phyloP scores from a whole-genome alignment of 1,139 yeast species.

The Pichia sp. region DNA sequence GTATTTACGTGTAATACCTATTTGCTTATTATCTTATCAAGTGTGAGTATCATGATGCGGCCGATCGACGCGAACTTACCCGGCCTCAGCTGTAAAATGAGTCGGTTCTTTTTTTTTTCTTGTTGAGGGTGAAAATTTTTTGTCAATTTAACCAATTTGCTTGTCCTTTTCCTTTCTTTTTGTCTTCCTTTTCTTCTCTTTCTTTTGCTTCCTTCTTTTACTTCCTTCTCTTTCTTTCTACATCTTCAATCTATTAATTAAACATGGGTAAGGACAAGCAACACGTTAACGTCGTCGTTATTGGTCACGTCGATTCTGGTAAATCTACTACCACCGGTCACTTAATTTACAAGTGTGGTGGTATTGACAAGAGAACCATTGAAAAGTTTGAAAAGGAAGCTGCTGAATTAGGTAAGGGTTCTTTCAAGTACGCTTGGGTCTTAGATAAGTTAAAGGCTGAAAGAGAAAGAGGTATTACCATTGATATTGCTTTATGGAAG shows the following conservation, averaged over 20 bases:
- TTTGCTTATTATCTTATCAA: too few relatives aligned
- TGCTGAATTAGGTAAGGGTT: constrained; percentile 96
- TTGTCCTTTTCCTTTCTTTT: not conserved
- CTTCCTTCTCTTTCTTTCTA: not conserved
- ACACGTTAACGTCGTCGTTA: constrained; percentile 99
- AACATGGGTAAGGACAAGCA: constrained; percentile 72
- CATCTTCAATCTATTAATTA: constrained; percentile 3
- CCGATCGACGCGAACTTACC: not conserved
- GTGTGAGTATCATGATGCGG: not conserved
- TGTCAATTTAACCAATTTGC: not conserved
- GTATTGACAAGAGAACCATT: constrained; percentile 84
- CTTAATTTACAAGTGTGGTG: constrained; percentile 92
- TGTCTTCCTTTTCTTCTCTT: not conserved
- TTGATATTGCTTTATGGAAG: too few relatives aligned
- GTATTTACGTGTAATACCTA: too few relatives aligned
- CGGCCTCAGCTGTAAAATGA: not conserved
- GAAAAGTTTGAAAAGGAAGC: constrained; percentile 99
- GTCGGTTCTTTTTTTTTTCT: not conserved
- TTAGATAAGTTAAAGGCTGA: constrained; percentile 83
- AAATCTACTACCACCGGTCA: constrained; percentile 98
- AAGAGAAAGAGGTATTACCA: too few relatives aligned
- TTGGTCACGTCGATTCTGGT: constrained; percentile 99
- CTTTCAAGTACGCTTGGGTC: constrained; percentile 98
- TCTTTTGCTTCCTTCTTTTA: not conserved
- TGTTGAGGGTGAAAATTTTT: not conserved